A percentile compares a stretch with the other conserved stretches of the same genome.
phyloP scores from a whole-genome alignment of 129 eudicot genomes.

The Ambrosia artemisiifolia region DNA sequence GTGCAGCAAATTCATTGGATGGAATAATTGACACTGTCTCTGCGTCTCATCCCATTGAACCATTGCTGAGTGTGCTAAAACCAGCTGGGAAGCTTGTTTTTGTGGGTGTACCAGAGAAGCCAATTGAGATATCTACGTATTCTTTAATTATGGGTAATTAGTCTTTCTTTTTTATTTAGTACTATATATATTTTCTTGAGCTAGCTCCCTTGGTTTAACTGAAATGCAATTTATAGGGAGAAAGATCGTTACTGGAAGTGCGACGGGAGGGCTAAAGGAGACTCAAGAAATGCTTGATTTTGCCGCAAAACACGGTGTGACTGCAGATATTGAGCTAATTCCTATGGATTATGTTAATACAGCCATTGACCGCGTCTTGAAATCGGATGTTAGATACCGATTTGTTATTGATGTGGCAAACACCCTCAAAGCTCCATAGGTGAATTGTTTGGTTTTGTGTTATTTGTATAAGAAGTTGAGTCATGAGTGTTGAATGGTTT shows the following conservation, averaged over 20 bases:
- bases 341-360: conserved; percentile 2
- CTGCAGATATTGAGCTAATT: conserved; percentile 7
- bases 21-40: conserved; percentile 6
- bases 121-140: background rate
- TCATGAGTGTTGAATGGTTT: background rate
- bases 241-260: conserved; percentile 5
- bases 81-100: background rate
- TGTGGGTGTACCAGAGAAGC: background rate
- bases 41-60: background rate
- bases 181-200: background rate
- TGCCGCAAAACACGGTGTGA: conserved; percentile 1
- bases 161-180: background rate
- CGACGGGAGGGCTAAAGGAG: background rate
- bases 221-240: background rate
- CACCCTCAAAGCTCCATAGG: background rate
- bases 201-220: background rate
- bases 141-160: background rate
- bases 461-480: background rate
- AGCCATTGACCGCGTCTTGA: background rate
- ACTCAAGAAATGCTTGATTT: conserved; percentile 15
- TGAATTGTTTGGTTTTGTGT: background rate
- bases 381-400: conserved; percentile 5
- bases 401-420: background rate
- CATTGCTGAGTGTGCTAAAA: background rate
- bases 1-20: background rate